Evolutionary conservation across 1,139 yeast genomes (phyloP).

Genomic region (Suhomyces guaymorum): DNA sequence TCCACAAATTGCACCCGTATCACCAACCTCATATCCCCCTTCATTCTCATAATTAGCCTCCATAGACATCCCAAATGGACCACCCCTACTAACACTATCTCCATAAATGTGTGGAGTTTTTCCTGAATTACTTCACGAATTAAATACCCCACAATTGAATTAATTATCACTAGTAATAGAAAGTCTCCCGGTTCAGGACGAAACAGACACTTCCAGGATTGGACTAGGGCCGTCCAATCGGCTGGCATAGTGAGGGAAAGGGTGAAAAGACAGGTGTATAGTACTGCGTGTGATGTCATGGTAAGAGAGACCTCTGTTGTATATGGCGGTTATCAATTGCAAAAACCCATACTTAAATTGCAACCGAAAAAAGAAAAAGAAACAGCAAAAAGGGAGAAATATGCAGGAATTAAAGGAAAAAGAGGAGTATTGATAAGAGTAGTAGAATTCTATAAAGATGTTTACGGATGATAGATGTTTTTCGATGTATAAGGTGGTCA

Average conservation of each 20-base stretch:
- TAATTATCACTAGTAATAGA: neutral
- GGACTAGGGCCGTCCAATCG: neutral
- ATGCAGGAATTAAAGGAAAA: no score
- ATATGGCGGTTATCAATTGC: neutral
- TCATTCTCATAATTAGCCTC: neutral
- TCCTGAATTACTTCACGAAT: neutral
- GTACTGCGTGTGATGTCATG: constrained; percentile 3
- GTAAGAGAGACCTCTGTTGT: constrained; percentile 2
- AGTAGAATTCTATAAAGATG: neutral
- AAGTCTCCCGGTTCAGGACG: neutral
- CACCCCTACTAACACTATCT: neutral
- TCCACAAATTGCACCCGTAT: neutral
- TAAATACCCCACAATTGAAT: neutral
- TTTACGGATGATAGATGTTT: no score
- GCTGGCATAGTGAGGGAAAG: constrained; percentile 2
- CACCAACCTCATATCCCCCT: neutral
- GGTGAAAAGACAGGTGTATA: constrained; percentile 1
- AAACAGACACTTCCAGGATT: neutral
- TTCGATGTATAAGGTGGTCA: no score
- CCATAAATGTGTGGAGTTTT: neutral
- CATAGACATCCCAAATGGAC: neutral
- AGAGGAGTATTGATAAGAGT: no score
- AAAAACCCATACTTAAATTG: neutral
- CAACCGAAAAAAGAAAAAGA: neutral
- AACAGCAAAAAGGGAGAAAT: no score